These are phyloP conservation scores for Rhynchosporium graminicola DNA, from an alignment of 2,329 filamentous ascomycete species.

Conservation along the genomic window DNA sequence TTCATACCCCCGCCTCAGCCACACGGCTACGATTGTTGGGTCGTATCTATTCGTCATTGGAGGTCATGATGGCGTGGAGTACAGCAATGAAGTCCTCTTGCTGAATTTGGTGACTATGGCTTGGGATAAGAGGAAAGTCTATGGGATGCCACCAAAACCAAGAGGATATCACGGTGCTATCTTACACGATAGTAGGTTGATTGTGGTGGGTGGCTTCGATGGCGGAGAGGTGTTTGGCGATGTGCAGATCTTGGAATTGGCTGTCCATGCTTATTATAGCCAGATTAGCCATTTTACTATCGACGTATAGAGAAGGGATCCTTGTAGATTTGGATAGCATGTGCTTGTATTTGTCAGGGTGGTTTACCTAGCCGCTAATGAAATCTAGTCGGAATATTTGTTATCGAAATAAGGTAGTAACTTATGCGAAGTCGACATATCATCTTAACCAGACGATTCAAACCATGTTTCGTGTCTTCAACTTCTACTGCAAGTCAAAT, in stretches of 20 bases:
- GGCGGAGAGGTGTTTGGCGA: constrained; percentile 68
- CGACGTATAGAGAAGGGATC: constrained; percentile 52
- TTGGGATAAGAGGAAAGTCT: constrained; percentile 68
- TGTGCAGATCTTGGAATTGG: constrained; percentile 66
- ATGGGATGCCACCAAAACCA: constrained; percentile 62
- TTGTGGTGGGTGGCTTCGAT: constrained; percentile 68
- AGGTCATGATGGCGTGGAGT: constrained; percentile 69
- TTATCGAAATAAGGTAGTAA: no score
- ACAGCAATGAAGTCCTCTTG: constrained; percentile 67
- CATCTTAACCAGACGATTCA: no score
- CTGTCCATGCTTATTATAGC: constrained; percentile 71
- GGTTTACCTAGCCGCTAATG: no score
- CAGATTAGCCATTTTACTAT: constrained; percentile 74
- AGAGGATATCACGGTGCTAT: constrained; percentile 68
- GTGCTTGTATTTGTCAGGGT: no score
- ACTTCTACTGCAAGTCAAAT: no score
- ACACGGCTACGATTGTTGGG: constrained; percentile 69
- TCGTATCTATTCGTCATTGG: constrained; percentile 71
- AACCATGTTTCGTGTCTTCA: no score
- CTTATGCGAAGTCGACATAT: no score
- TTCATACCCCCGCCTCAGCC: constrained; percentile 65
- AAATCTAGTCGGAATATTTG: no score
- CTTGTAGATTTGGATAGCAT: background rate
- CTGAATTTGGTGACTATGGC: constrained; percentile 72
- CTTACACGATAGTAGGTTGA: constrained; percentile 63